Evolutionary conservation across 192 early-diverging fungal genomes (phyloP).

Genomic region (Coemansia sp.): DNA sequence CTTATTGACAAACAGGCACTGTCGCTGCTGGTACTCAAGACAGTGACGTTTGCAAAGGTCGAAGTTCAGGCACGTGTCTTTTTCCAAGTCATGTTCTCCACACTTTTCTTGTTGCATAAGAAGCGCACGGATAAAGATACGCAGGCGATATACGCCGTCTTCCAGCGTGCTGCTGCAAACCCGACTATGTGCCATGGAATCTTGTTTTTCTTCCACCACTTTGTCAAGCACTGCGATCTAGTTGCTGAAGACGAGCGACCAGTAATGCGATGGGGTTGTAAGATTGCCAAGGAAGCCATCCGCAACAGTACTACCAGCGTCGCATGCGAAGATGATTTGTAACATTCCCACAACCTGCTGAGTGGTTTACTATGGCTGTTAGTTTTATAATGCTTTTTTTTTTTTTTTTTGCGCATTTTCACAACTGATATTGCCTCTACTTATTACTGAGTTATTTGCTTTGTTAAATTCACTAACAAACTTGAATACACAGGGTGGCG

Average conservation of each 20-base stretch:
- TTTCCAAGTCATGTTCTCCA: conserved; percentile 70
- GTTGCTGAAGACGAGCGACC: conserved; percentile 65
- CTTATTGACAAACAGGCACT: conserved; percentile 69
- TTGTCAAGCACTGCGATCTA: conserved; percentile 64
- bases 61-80: conserved; percentile 61
- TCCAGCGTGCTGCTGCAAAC: conserved; percentile 58
- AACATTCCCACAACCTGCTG: conserved; percentile 1
- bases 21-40: conserved; percentile 68
- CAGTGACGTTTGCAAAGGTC: conserved; percentile 72
- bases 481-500: background rate
- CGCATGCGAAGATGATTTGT: conserved; percentile 10
- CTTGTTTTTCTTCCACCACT: conserved; percentile 79
- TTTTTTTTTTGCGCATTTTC: background rate
- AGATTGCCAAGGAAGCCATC: conserved; percentile 64
- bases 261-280: conserved; percentile 65
- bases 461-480: background rate
- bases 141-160: conserved; percentile 58
- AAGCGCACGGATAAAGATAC: conserved; percentile 55
- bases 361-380: background rate
- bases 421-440: background rate
- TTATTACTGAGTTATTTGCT: background rate
- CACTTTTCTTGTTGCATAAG: conserved; percentile 65
- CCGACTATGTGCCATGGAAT: conserved; percentile 79
- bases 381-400: background rate
- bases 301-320: conserved; percentile 15